Evolutionary conservation across 2,329 filamentous ascomycete genomes (phyloP).

Genomic region (Cladosporium colombiae): DNA sequence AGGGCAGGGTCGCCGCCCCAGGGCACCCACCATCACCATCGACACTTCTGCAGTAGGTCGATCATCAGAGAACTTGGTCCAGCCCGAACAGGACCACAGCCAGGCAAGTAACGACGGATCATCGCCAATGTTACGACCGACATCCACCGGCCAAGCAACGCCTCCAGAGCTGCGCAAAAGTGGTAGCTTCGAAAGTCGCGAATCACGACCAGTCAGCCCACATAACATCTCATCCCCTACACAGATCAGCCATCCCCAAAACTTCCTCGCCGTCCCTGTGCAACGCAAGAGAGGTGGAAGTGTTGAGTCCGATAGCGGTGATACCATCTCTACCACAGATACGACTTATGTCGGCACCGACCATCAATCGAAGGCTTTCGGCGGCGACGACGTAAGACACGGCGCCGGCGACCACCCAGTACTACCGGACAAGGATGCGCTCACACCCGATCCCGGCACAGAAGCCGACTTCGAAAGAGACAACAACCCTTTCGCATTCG

Average conservation of each 20-base stretch:
- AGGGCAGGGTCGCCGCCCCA: slow-evolving; percentile 25
- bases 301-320: slow-evolving; percentile 61
- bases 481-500: slow-evolving; percentile 83
- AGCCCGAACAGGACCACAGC: slow-evolving; percentile 9
- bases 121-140: slow-evolving; percentile 17
- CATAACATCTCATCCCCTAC: slow-evolving; percentile 68
- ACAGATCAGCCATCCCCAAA: slow-evolving; percentile 55
- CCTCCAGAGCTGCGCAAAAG: slow-evolving; percentile 52
- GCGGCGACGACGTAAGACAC: slow-evolving; percentile 23
- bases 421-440: slow-evolving; percentile 66
- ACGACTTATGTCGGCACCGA: slow-evolving; percentile 59
- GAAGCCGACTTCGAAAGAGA: slow-evolving; percentile 74
- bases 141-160: slow-evolving; percentile 10
- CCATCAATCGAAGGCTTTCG: slow-evolving; percentile 41
- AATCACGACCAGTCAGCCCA: slow-evolving; percentile 65
- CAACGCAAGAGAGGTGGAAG: slow-evolving; percentile 66
- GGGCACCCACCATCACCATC: slow-evolving; percentile 55
- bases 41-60: slow-evolving; percentile 51
- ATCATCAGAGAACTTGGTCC: slow-evolving; percentile 21
- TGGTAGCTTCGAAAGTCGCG: slow-evolving; percentile 65
- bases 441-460: slow-evolving; percentile 74
- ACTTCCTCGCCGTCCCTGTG: slow-evolving; percentile 64
- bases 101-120: slow-evolving; percentile 30
- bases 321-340: slow-evolving; percentile 58
- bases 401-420: slow-evolving; percentile 51